Base-by-base conservation (phyloP, 1,139 yeast species). In the Yarrowia galli region DNA sequence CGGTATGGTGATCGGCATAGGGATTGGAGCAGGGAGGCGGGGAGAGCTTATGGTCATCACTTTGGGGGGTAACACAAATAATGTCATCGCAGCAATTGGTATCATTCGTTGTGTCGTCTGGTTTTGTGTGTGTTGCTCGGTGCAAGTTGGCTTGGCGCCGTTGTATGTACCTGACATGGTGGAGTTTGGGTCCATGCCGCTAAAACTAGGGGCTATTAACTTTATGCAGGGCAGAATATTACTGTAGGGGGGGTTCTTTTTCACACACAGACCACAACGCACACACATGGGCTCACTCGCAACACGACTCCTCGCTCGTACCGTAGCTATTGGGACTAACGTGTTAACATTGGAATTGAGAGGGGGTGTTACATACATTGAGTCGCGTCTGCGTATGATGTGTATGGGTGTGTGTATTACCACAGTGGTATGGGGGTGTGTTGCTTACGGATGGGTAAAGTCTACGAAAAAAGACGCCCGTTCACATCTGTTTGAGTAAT, bases 211-310 rank as follows among this genome's bases (percentile, higher is more conserved):
- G 58, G 58, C 8, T 22, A 53, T 53, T 18, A 53, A 53, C 58
- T 53, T 53, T 53, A 53, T 53, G 58, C 58, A 53, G 58, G 58
- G 58, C 58, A 20, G 16, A 36, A 35, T 51, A 53, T 36, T 53
- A 53, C 58, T 53, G 58, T 53, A 53, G 58, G 58, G 42, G 56
- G 42, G 42, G 40, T 22, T 25, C 20, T 46, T 20, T 18, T 25
- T 25, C 28, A 25, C 28, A 25, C 28, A 25, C 28, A 4, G 6
- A 3, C 3, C 28, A 7, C 28, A 25, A 3, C 3, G 28, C n/a
- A 25, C 28, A 25, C 28, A 4, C 28, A 25, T 25, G 28, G 28
- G 28, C 28, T 25, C 28, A 25, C 28, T 4, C 28, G 6, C 7
- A 25, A 25, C 28, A 25, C 28, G 28, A 25, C 6, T 25, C 7